These are phyloP conservation scores for Solanum tarapatanum DNA, from an alignment of 257 asterid species.

Conservation along the genomic window DNA sequence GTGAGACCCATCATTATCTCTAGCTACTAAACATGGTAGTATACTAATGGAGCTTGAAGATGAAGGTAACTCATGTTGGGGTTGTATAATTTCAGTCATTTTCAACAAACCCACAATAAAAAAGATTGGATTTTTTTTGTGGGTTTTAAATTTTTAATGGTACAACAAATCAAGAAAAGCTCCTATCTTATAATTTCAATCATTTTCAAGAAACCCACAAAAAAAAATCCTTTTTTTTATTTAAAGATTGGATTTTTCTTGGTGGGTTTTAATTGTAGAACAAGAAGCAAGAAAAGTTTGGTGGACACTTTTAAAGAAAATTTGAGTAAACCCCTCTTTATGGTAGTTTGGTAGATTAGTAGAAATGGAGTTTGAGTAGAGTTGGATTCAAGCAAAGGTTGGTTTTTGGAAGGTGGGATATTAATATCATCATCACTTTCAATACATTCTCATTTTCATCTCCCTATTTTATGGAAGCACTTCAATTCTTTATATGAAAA, in stretches of 20 bases:
- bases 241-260: background rate
- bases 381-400: slow-evolving; percentile 60
- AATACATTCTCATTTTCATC: background rate
- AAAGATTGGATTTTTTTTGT: slow-evolving; percentile 22
- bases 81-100: slow-evolving; percentile 46
- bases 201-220: slow-evolving; percentile 23
- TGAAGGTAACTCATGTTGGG: slow-evolving; percentile 47
- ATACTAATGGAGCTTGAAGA: slow-evolving; percentile 36
- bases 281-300: slow-evolving; percentile 26
- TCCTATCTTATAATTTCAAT: slow-evolving; percentile 14
- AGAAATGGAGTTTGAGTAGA: slow-evolving; percentile 23
- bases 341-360: slow-evolving; percentile 13
- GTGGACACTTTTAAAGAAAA: slow-evolving; percentile 10
- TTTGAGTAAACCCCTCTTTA: background rate
- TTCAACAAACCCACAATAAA: background rate
- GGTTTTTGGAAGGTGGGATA: slow-evolving; percentile 46
- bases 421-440: slow-evolving; percentile 33
- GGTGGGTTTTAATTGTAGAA: background rate
- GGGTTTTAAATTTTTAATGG: background rate
- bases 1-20: slow-evolving; percentile 42
- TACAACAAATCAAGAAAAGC: background rate
- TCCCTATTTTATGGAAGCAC: background rate
- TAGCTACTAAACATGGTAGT: slow-evolving; percentile 1
- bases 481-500: background rate
- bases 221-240: background rate